Conservation (phyloP, 352 stramenopile species). For the Peronospora destructor region DNA sequence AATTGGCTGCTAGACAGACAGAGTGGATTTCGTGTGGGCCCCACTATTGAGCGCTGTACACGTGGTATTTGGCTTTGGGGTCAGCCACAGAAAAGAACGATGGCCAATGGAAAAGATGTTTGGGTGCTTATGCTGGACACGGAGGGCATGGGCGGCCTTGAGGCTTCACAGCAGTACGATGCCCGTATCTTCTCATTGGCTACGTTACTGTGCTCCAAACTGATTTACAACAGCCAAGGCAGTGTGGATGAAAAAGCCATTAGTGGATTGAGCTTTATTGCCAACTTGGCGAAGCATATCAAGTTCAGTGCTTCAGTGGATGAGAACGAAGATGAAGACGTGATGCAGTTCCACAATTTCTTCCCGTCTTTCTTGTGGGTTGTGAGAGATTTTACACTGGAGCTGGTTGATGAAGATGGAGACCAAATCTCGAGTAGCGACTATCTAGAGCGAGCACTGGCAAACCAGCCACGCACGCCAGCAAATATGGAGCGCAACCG, state of each 20-base stretch:
- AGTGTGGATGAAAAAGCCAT: constrained; percentile 85
- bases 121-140: constrained; percentile 85
- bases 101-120: constrained; percentile 59
- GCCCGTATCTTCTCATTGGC: constrained; percentile 83
- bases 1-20: constrained; percentile 76
- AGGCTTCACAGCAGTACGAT: constrained; percentile 82
- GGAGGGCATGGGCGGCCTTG: constrained; percentile 79
- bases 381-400: constrained; percentile 83
- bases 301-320: constrained; percentile 49
- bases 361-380: constrained; percentile 88
- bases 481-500: constrained; percentile 72
- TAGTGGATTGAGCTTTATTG: constrained; percentile 77
- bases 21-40: constrained; percentile 72
- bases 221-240: constrained; percentile 86
- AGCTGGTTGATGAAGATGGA: constrained; percentile 81
- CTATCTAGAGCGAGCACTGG: constrained; percentile 76
- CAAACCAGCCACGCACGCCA: constrained; percentile 58
- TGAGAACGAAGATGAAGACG: constrained; percentile 40
- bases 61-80: constrained; percentile 85
- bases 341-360: constrained; percentile 75
- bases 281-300: constrained; percentile 83
- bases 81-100: constrained; percentile 47
- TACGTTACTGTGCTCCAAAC: constrained; percentile 76
- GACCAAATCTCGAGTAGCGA: constrained; percentile 68
- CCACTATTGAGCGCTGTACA: constrained; percentile 79